Percentiles rank a stretch among this genome's conserved stretches.
phyloP scores from a whole-genome alignment of 129 eudicot species.

The Arctium lappa region DNA sequence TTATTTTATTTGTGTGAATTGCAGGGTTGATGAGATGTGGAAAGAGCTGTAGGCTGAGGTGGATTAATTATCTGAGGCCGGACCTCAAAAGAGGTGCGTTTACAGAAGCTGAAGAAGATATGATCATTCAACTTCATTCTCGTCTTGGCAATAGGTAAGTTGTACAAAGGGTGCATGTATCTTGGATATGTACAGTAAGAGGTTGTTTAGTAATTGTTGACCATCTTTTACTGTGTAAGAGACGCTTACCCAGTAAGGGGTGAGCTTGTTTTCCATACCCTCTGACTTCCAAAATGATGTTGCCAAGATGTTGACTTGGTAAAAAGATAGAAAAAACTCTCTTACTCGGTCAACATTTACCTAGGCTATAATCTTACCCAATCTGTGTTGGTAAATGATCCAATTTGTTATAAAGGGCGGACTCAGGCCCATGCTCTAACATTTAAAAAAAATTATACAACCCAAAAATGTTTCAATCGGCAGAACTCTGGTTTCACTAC shows the following conservation, averaged over 20 bases:
- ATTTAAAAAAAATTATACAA: too few relatives aligned
- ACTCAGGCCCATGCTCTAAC: neutral
- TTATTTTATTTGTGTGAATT: constrained; percentile 6
- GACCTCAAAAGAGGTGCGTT: constrained; percentile 81
- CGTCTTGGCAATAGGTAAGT: constrained; percentile 73
- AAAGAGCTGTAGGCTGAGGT: constrained; percentile 82
- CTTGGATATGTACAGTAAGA: neutral
- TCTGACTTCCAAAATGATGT: neutral
- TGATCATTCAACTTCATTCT: constrained; percentile 82
- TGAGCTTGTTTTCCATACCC: neutral
- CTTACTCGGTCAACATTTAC: neutral
- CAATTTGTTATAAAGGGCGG: neutral
- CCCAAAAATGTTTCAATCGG: too few relatives aligned
- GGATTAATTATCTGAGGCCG: constrained; percentile 81
- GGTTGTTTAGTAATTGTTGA: neutral
- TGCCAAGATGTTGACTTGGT: neutral
- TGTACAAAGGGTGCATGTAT: neutral
- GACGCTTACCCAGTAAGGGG: neutral
- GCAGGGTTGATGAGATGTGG: constrained; percentile 83
- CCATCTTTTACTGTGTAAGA: neutral
- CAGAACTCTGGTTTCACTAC: neutral
- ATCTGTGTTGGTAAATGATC: too few relatives aligned
- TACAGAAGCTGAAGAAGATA: constrained; percentile 71
- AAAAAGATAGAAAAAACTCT: too few relatives aligned
- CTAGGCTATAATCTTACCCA: too few relatives aligned